Conservation (phyloP, 73 alveolate species). For the Effrenium voratum region DNA sequence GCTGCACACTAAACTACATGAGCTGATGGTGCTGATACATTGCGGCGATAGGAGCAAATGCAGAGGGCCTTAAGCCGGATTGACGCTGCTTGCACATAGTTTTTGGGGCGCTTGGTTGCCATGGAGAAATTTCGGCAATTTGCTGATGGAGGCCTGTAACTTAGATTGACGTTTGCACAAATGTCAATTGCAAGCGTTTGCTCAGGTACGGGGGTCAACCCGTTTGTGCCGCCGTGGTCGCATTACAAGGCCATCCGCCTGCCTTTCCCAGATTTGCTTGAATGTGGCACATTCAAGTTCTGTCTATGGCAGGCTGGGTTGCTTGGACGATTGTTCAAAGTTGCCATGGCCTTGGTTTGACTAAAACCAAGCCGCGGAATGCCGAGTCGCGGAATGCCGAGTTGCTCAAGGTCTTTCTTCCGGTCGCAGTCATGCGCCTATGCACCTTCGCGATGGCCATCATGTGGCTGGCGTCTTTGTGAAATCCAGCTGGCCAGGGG, state of each 20-base stretch:
- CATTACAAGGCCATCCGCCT: constrained; percentile 43
- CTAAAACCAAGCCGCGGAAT: too few relatives aligned
- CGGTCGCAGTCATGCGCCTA: constrained; percentile 51
- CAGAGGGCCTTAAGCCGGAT: too few relatives aligned
- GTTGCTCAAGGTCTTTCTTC: constrained; percentile 27
- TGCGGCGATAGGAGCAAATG: too few relatives aligned
- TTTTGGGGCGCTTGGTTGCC: too few relatives aligned
- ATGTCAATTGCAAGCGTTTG: not conserved
- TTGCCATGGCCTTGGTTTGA: not conserved
- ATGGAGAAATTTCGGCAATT: constrained; percentile 78
- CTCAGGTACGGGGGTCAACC: constrained; percentile 80
- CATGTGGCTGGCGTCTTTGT: not conserved
- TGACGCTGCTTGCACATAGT: too few relatives aligned
- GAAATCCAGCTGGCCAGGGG: not conserved
- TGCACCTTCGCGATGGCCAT: constrained; percentile 32
- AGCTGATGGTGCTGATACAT: too few relatives aligned
- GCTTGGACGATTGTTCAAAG: constrained; percentile 15
- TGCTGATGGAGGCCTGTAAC: constrained; percentile 58
- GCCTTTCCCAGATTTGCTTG: not conserved
- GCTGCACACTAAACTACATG: too few relatives aligned
- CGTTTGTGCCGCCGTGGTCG: constrained; percentile 81
- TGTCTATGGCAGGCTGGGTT: constrained; percentile 24
- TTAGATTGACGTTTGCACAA: not conserved
- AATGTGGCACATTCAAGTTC: not conserved
- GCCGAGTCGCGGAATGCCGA: not conserved